Evolutionary conservation across 78 protist genomes (phyloP), one percentile per base, ranked within the genome.

Genomic region (Parvularia atlantis): DNA sequence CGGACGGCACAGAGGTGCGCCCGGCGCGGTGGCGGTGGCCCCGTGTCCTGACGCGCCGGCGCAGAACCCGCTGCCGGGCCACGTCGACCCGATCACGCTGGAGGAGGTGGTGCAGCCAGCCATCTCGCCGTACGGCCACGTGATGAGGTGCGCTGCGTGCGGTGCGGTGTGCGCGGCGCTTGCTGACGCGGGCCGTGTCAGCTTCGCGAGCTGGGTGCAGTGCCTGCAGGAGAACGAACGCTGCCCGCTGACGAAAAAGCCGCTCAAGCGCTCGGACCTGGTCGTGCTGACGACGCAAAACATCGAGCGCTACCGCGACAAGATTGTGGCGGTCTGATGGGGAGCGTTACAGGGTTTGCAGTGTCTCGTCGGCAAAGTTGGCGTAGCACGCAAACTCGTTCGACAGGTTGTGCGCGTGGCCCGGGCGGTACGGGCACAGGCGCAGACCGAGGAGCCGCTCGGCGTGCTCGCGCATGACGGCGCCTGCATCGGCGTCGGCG

Each of bases 111-210:
- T 53, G 37, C 1, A 1, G 69, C 86, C 86, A 0, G 73, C 86
- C 40, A 65, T 81, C 11, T 81, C 86, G 46, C 86, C 86, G 19
- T 48, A 13, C 33, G 86, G 86, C 1, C 76, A 75, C 54, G 86
- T 81, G 14, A 22, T 74, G 53, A 30, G 67, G 73, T 80, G 43
- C 24, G 76, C 2, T 1, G 1, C 31, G 31, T 41, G 52, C 10
- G 31, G 2, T 19, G 41, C 1, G 31, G 13, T 57, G 36, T 4
- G 2, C 30, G 2, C 19, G 53, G 44, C 58, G n/a, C 10, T 16
- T 3, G 35, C 19, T 36, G 19, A n/a, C 1, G 20, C 1, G 30
- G 30, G 30, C 5, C 40, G 28, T 3, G 10, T 14, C 71, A 77
- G 82, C 31, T 70, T 62, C 58, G 31, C 56, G 48, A 67, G 54